Conservation (phyloP, 164 flowering plant genomes). For the Umbilicus rupestris region DNA sequence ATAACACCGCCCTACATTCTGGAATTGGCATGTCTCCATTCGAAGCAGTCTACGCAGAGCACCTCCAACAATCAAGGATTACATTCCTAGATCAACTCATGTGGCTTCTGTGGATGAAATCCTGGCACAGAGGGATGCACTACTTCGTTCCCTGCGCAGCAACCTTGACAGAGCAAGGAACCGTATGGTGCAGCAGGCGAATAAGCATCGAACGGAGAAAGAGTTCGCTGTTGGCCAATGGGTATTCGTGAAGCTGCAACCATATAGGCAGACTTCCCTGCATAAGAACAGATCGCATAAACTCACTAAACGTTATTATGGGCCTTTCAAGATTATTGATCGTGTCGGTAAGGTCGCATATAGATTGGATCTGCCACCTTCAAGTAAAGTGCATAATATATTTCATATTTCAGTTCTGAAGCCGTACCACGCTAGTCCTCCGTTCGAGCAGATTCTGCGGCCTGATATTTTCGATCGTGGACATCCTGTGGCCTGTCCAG, state of each 20-base stretch:
- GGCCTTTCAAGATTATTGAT: conserved; percentile 5
- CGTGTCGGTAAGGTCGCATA: conserved; percentile 13
- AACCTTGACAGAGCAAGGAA: background rate
- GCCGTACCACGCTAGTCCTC: background rate
- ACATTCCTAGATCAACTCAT: no score
- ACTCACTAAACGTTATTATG: conserved; percentile 8
- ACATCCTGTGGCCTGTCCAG: background rate
- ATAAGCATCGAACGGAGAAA: background rate
- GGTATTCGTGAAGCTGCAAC: conserved; percentile 11
- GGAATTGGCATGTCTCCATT: conserved; percentile 7
- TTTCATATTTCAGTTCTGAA: conserved; percentile 13
- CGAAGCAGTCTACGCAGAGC: conserved; percentile 11
- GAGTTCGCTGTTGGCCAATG: conserved; percentile 5
- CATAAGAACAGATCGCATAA: conserved; percentile 1
- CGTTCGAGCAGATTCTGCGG: background rate
- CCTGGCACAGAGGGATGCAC: background rate
- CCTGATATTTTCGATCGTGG: background rate
- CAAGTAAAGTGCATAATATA: conserved; percentile 13
- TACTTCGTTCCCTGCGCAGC: background rate
- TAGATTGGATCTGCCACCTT: no score
- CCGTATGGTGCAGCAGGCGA: background rate
- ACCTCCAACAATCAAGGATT: background rate
- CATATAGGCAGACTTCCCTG: conserved; percentile 10
- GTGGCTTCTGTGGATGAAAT: background rate
- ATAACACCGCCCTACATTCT: conserved; percentile 10